phyloP scores from a whole-genome alignment of 2,329 filamentous ascomycete genomes.

The Thelonectria rubi region DNA sequence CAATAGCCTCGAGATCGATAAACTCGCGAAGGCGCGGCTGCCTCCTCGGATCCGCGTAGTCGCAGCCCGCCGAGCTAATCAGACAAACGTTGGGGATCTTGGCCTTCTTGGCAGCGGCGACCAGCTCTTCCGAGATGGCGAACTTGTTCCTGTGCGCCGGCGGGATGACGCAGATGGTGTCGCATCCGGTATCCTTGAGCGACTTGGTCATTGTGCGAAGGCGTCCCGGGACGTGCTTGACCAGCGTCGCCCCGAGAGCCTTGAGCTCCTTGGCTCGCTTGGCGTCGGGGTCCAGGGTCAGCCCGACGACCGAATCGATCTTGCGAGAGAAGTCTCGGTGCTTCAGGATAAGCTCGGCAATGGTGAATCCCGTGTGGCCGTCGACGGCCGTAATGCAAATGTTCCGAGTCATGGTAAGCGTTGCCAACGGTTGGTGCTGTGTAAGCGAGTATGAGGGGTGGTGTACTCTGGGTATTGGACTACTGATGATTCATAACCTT shows the following conservation, averaged over 20 bases:
- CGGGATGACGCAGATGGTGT: constrained; percentile 60
- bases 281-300: constrained; percentile 52
- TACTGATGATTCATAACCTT: no score
- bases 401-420: constrained; percentile 54
- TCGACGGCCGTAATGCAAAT: constrained; percentile 59
- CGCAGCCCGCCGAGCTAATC: constrained; percentile 58
- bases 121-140: constrained; percentile 56
- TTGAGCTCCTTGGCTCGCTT: constrained; percentile 52
- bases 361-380: constrained; percentile 60
- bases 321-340: constrained; percentile 53
- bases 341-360: constrained; percentile 59
- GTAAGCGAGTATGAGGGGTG: no score
- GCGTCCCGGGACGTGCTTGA: constrained; percentile 53
- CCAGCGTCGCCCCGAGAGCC: constrained; percentile 53
- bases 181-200: constrained; percentile 54
- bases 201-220: constrained; percentile 49
- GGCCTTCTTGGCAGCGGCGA: constrained; percentile 55
- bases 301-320: constrained; percentile 52
- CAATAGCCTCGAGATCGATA: constrained; percentile 57
- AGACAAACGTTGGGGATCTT: constrained; percentile 56
- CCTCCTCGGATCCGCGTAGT: constrained; percentile 57
- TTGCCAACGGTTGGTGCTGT: no score
- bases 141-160: constrained; percentile 57
- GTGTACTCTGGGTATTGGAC: no score
- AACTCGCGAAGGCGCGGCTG: constrained; percentile 62